A percentile compares a stretch with the other conserved stretches of the same genome.
Evolutionary conservation across 176 grass and related monocot genomes (phyloP).

Genomic region (Dendrocalamus sinicus): DNA sequence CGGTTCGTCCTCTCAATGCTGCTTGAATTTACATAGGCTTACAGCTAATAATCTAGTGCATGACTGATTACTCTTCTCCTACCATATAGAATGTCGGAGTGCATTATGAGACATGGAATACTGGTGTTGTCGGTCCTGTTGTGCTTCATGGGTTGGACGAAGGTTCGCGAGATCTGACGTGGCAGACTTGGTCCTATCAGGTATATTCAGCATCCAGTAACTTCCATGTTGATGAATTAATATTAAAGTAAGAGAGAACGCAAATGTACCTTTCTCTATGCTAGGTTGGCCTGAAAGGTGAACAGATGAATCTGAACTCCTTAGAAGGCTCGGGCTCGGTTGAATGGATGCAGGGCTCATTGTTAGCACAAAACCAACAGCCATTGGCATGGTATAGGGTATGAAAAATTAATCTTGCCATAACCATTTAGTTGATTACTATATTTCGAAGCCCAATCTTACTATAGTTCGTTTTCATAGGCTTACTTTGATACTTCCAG

Average conservation of each 20-base stretch:
- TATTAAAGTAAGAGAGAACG: conserved; percentile 23
- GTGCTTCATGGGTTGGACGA: conserved; percentile 81
- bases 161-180: conserved; percentile 86
- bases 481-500: conserved; percentile 87
- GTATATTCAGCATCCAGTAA: conserved; percentile 34
- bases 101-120: conserved; percentile 96
- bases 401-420: conserved; percentile 28
- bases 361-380: conserved; percentile 73
- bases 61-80: conserved; percentile 40
- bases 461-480: conserved; percentile 44
- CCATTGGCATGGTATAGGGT: conserved; percentile 96
- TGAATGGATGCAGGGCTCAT: conserved; percentile 94
- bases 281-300: conserved; percentile 95
- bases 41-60: conserved; percentile 5
- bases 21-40: conserved; percentile 9
- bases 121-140: conserved; percentile 88
- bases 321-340: conserved; percentile 77
- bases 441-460: not conserved
- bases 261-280: conserved; percentile 24
- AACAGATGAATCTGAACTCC: conserved; percentile 98
- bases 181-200: conserved; percentile 97
- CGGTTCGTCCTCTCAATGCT: conserved; percentile 56
- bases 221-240: not conserved
- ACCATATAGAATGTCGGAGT: conserved; percentile 80
- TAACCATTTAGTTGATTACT: conserved; percentile 11